These are phyloP conservation scores for Abrus pulchellus DNA, from an alignment of 306 rosid species.

Conservation along the genomic window DNA sequence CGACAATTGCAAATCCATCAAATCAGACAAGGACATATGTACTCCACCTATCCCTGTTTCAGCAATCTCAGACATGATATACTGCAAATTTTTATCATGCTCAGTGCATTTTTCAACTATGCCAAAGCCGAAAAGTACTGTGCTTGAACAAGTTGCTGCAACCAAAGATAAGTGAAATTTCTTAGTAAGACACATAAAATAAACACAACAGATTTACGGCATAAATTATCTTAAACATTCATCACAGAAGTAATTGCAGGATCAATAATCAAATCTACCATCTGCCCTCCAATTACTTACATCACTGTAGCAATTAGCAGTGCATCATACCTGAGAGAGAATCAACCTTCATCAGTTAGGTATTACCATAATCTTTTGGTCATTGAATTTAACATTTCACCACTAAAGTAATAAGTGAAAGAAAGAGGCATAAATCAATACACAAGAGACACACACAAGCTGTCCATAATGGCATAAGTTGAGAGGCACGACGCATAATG, in stretches of 20 bases:
- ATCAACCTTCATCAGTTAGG: not conserved
- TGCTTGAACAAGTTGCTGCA: slow-evolving; percentile 62
- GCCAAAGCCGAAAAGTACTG: slow-evolving; percentile 65
- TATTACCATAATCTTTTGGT: slow-evolving; percentile 12
- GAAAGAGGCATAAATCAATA: slow-evolving; percentile 45
- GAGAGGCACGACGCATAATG: slow-evolving; percentile 15
- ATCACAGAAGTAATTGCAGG: slow-evolving; percentile 30
- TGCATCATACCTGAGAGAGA: slow-evolving; percentile 9
- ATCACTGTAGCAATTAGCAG: slow-evolving; percentile 25
- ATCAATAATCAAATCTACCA: slow-evolving; percentile 25
- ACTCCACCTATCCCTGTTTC: slow-evolving; percentile 58
- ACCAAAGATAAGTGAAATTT: slow-evolving; percentile 47
- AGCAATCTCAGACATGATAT: slow-evolving; percentile 61
- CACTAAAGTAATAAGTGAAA: slow-evolving; percentile 23
- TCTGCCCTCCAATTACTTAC: slow-evolving; percentile 20
- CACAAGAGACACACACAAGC: slow-evolving; percentile 33
- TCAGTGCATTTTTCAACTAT: slow-evolving; percentile 66
- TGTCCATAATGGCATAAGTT: slow-evolving; percentile 1
- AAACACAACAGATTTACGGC: slow-evolving; percentile 35
- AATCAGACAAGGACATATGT: slow-evolving; percentile 57
- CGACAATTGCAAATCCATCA: slow-evolving; percentile 62
- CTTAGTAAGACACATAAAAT: not conserved
- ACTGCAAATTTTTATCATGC: slow-evolving; percentile 66
- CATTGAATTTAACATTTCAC: slow-evolving; percentile 33
- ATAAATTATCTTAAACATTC: slow-evolving; percentile 34